These are phyloP conservation scores for Saturnispora mendoncae DNA, from an alignment of 805 yeast genomes.

Conservation along the genomic window DNA sequence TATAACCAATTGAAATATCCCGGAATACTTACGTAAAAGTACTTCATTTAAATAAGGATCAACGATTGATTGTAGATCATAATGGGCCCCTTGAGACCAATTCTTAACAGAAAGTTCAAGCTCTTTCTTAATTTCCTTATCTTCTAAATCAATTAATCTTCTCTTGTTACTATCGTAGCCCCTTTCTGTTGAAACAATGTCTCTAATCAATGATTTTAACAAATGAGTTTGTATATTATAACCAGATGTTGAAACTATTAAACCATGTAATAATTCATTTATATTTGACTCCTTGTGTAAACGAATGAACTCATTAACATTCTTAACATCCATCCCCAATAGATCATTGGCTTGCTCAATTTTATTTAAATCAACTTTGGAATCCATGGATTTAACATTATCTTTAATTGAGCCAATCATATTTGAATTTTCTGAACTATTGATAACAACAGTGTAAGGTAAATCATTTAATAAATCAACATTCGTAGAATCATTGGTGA, in stretches of 20 bases:
- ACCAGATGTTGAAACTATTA: slow-evolving; percentile 26
- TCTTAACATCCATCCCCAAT: slow-evolving; percentile 20
- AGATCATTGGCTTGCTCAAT: slow-evolving; percentile 24
- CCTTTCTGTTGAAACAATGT: slow-evolving; percentile 13
- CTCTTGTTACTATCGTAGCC: background rate
- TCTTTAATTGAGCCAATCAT: slow-evolving; percentile 5
- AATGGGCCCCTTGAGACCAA: slow-evolving; percentile 30
- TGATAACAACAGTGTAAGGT: slow-evolving; percentile 23
- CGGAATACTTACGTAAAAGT: slow-evolving; percentile 22
- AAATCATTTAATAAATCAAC: slow-evolving; percentile 19
- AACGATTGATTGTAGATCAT: slow-evolving; percentile 28
- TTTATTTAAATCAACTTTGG: slow-evolving; percentile 21
- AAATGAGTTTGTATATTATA: slow-evolving; percentile 22
- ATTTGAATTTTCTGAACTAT: slow-evolving; percentile 6
- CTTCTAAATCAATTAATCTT: slow-evolving; percentile 1
- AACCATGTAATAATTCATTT: slow-evolving; percentile 20
- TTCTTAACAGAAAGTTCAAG: slow-evolving; percentile 19
- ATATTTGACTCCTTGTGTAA: slow-evolving; percentile 24
- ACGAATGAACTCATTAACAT: slow-evolving; percentile 23
- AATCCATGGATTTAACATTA: background rate
- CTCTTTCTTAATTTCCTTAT: slow-evolving; percentile 8
- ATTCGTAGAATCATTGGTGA: slow-evolving; percentile 19
- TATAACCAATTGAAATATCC: slow-evolving; percentile 24
- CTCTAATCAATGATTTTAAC: slow-evolving; percentile 21
- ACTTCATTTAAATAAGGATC: slow-evolving; percentile 24